These are phyloP conservation scores for Neonectria hederae DNA, from an alignment of 2,329 filamentous ascomycete species.

Conservation along the genomic window DNA sequence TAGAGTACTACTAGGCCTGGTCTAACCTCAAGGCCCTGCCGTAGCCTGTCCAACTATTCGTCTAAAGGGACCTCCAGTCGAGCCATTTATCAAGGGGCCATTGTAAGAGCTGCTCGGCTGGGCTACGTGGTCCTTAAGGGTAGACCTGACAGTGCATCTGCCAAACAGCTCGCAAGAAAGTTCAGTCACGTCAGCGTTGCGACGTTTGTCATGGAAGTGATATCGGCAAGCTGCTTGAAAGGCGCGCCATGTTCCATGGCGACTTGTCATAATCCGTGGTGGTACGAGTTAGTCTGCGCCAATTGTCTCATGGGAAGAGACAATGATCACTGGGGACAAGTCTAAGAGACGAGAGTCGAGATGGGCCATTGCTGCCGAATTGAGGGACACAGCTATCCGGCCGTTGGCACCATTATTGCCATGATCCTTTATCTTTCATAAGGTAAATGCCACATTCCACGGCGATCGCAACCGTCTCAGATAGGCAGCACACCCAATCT, in stretches of 20 bases:
- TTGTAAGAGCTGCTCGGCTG: slow-evolving; percentile 1
- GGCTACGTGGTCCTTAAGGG: slow-evolving; percentile 1
- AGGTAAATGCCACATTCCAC: slow-evolving; percentile 15
- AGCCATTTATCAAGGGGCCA: slow-evolving; percentile 1
- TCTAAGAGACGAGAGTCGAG: background rate
- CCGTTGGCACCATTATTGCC: slow-evolving; percentile 12
- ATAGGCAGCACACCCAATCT: background rate
- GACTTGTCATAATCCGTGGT: background rate
- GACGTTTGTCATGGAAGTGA: too few relatives aligned
- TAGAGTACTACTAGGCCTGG: slow-evolving; percentile 6
- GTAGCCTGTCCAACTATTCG: background rate
- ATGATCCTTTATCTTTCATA: background rate
- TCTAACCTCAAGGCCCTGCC: slow-evolving; percentile 6
- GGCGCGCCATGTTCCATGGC: background rate
- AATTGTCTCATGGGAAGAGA: slow-evolving; percentile 12
- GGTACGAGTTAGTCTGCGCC: background rate
- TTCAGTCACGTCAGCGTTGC: too few relatives aligned
- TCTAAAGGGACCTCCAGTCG: background rate
- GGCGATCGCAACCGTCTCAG: slow-evolving; percentile 8
- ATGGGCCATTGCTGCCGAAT: slow-evolving; percentile 4
- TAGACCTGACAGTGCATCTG: slow-evolving; percentile 8
- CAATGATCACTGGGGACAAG: background rate
- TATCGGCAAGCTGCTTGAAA: too few relatives aligned
- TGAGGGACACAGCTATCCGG: slow-evolving; percentile 9
- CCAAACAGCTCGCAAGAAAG: slow-evolving; percentile 4